Base-by-base conservation (phyloP, 768 basidiomycete genomes). In the Hygrocybe coccinea region DNA sequence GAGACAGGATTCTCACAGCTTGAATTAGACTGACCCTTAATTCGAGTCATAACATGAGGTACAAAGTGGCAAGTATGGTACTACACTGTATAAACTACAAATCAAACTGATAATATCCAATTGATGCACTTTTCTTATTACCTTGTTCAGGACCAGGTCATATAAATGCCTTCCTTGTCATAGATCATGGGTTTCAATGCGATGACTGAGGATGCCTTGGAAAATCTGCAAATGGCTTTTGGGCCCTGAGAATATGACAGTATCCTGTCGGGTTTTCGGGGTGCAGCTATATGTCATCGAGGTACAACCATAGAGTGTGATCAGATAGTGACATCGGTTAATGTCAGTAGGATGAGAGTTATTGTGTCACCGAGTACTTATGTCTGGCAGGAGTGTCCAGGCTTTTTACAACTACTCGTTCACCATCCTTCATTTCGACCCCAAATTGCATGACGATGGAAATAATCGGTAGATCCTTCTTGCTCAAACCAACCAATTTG, bases 141-240 rank as follows among this genome's bases (percentile, higher is more conserved):
- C n/a, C n/a, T n/a, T n/a, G n/a, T n/a, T n/a, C n/a, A n/a, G n/a
- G n/a, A n/a, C n/a, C n/a, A n/a, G n/a, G n/a, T n/a, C n/a, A n/a
- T n/a, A n/a, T n/a, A 46, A n/a, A n/a, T n/a, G n/a, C n/a, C n/a
- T n/a, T n/a, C n/a, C n/a, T n/a, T n/a, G n/a, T n/a, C n/a, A n/a
- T 17, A 46, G 11, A 46, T 46, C 45, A 46, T 17, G 19, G 49
- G 29, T 25, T 50, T 21, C 49, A 50, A 50, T 50, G 29, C 49
- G 11, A n/a, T 7, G 7, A 50, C 33, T 34, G 49, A 50, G 7
- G 7, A 7, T 34, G 11, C 49, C 33, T 24, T 19, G 49, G 49
- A 25, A 50, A 50, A 50, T 50, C 49, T 12, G 25, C 12, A 24
- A 50, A 50, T 21, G 49, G 49, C 12, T 35, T 50, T 35, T 50